These are phyloP conservation scores for Populus hybrid DNA, from an alignment of 441 rosid genomes.

Conservation along the genomic window DNA sequence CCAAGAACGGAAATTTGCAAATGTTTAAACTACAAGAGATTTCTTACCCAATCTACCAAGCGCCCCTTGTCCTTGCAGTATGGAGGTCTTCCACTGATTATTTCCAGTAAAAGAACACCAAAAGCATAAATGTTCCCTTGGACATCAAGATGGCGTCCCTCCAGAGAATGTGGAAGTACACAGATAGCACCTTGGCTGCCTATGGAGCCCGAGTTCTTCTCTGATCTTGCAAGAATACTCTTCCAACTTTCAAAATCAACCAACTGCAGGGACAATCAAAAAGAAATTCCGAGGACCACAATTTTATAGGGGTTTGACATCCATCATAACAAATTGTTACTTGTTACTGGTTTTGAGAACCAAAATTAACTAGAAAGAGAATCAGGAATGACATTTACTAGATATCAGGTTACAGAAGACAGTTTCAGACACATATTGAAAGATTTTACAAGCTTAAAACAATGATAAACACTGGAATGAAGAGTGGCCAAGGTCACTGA, in stretches of 20 bases:
- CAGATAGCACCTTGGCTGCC: constrained; percentile 80
- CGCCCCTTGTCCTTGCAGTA: constrained; percentile 78
- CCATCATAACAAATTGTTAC: too few relatives aligned
- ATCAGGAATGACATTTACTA: neutral
- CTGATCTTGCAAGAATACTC: constrained; percentile 84
- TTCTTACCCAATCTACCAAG: constrained; percentile 87
- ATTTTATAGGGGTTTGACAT: neutral
- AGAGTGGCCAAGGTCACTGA: neutral
- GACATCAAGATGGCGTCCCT: constrained; percentile 73
- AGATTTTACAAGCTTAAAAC: neutral
- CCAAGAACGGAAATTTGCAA: neutral
- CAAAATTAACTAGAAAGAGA: too few relatives aligned
- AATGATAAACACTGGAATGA: neutral
- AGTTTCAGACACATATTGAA: neutral
- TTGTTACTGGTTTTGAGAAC: too few relatives aligned
- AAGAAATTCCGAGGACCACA: neutral
- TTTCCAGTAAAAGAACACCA: constrained; percentile 79
- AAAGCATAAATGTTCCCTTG: constrained; percentile 83
- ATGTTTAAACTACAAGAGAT: neutral
- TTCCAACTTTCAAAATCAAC: constrained; percentile 99
- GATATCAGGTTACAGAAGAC: neutral
- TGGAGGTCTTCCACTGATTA: constrained; percentile 92
- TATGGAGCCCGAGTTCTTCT: constrained; percentile 73
- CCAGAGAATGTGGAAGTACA: constrained; percentile 66
- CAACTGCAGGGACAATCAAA: constrained; percentile 44